These are phyloP conservation scores for Trichophyton benhamiae DNA, from an alignment of 2,329 filamentous ascomycete genomes.

Conservation along the genomic window DNA sequence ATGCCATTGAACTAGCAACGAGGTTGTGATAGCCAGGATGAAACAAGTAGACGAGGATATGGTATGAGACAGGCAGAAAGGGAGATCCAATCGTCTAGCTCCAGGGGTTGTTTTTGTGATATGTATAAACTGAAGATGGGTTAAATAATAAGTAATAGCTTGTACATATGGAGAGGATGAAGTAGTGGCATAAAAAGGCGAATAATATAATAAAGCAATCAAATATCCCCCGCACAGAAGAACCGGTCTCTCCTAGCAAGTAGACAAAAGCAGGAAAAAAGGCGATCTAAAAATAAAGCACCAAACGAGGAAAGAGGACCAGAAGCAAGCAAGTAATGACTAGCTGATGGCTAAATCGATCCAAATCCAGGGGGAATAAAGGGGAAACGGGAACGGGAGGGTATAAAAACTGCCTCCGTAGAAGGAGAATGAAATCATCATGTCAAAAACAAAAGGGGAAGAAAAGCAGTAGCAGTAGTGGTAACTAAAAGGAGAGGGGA, in stretches of 20 bases:
- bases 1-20: background rate
- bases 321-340: background rate
- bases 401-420: background rate
- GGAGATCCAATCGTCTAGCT: background rate
- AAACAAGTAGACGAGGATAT: background rate
- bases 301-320: background rate
- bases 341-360: background rate
- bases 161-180: background rate
- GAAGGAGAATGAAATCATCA: background rate
- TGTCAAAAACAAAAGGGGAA: background rate
- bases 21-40: background rate
- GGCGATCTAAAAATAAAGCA: background rate
- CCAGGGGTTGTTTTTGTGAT: background rate
- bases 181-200: background rate
- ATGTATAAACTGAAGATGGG: background rate
- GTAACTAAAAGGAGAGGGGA: background rate
- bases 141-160: background rate
- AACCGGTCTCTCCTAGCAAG: background rate
- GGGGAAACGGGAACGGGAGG: background rate
- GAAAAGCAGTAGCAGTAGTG: too few relatives aligned
- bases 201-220: background rate
- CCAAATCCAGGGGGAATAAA: background rate
- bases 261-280: background rate
- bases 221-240: background rate
- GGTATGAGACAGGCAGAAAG: background rate